Base-by-base conservation (phyloP, 768 basidiomycete species). In the Agrocybe praecox region DNA sequence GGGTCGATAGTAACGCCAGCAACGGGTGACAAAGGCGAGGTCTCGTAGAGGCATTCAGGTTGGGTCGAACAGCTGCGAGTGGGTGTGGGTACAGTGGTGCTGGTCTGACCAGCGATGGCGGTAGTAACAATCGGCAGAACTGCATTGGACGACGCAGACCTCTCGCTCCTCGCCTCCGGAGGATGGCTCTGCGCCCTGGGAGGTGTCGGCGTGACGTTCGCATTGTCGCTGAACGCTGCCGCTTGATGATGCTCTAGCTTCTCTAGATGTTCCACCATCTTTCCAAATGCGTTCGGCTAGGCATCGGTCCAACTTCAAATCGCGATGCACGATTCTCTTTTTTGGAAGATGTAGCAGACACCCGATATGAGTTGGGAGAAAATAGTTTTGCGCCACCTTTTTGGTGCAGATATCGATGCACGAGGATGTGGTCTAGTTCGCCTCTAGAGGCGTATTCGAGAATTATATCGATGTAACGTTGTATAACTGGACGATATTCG, bases 401-500 rank as follows among this genome's bases (percentile, higher is more conserved):
- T 72, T 98, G 97, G 62, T 90, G 89, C 64, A 99, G 87, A 72
- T 96, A 97, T 40, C 94, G 90, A 70, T 98, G 97, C 18, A 96
- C 96, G 50, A 98, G 86, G 69, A 99, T 99, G 73, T 98, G 94
- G 74, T 99, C 97, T 19, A 99, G 86, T 70, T 99, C 97, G 54
- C 97, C 97, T 52, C 97, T 97, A 0, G 94, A 95, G 34, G 97
- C 97, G 67, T 96, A 98, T 72, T 98, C 97, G 59, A 99, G 86
- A 64, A 99, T 96, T 69, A 99, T 99, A 34, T 96, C 97, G 65
- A 99, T 98, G 75, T 98, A 98, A 98, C 95, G 69, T 99, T 97
- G 82, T 96, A 98, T 44, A 98, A 78, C 10, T 94, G 88, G 33
- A 98, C 97, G 73, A 99, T 98, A 71, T 98, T 98, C 0, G 97